These are phyloP conservation scores for Linderina pennispora DNA, from an alignment of 192 early-diverging fungal genomes.

Conservation along the genomic window DNA sequence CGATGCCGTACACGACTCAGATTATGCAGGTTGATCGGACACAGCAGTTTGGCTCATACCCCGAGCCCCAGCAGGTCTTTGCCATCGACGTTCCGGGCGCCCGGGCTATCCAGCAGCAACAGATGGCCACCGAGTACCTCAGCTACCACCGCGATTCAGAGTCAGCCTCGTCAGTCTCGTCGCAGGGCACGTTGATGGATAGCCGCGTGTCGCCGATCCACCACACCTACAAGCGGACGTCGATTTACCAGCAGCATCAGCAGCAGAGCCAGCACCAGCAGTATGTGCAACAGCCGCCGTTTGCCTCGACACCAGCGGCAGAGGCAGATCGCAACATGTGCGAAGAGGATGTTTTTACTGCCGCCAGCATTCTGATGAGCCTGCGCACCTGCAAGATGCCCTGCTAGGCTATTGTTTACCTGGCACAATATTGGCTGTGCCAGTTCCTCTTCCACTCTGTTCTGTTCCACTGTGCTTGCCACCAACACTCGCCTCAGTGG, in stretches of 20 bases:
- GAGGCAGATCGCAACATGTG: slow-evolving; percentile 2
- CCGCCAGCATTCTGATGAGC: slow-evolving; percentile 48
- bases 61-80: slow-evolving; percentile 8
- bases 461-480: too few relatives aligned
- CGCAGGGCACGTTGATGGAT: slow-evolving; percentile 28
- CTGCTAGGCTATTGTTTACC: too few relatives aligned
- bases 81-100: slow-evolving; percentile 25
- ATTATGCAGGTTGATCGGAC: background rate
- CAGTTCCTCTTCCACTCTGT: too few relatives aligned
- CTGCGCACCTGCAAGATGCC: slow-evolving; percentile 43
- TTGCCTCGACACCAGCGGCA: too few relatives aligned
- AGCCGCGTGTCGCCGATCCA: slow-evolving; percentile 14
- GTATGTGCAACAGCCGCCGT: too few relatives aligned
- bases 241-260: background rate
- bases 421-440: too few relatives aligned
- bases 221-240: background rate
- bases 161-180: slow-evolving; percentile 41
- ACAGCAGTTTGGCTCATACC: background rate
- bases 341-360: slow-evolving; percentile 41
- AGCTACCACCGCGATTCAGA: slow-evolving; percentile 27
- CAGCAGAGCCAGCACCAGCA: background rate
- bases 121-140: background rate
- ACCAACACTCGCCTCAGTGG: too few relatives aligned
- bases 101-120: background rate
- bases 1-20: background rate